These are phyloP conservation scores for Aureobasidium melanogenum DNA, from an alignment of 2,329 filamentous ascomycete species.

Conservation along the genomic window DNA sequence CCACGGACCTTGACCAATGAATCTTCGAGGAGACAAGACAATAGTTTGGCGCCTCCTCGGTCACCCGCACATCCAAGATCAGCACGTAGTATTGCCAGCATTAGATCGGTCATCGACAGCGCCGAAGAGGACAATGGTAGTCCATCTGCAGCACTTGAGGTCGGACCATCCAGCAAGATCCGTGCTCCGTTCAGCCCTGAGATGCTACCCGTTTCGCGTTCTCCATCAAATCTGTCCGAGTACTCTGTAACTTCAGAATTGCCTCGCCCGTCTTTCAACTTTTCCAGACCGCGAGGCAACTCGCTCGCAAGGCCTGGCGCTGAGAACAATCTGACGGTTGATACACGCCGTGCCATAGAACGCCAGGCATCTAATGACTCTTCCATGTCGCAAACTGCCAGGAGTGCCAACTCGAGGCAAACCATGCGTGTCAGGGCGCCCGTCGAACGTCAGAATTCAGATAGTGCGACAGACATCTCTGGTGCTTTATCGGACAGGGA, in stretches of 20 bases:
- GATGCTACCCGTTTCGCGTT: conserved; percentile 57
- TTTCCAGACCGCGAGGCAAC: conserved; percentile 80
- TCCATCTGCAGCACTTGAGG: conserved; percentile 56
- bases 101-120: conserved; percentile 41
- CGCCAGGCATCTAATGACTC: background rate
- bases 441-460: conserved; percentile 31
- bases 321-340: conserved; percentile 13
- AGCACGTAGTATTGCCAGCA: conserved; percentile 35
- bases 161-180: conserved; percentile 48
- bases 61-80: conserved; percentile 33
- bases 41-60: conserved; percentile 23
- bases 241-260: conserved; percentile 54
- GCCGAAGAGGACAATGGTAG: conserved; percentile 63
- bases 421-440: conserved; percentile 15
- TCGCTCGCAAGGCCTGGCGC: conserved; percentile 32
- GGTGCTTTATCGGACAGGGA: conserved; percentile 4
- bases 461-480: conserved; percentile 20
- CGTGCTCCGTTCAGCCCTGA: conserved; percentile 58
- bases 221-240: conserved; percentile 78
- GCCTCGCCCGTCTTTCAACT: conserved; percentile 77
- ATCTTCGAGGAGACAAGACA: conserved; percentile 25
- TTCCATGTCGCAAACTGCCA: background rate
- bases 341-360: background rate
- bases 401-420: background rate
- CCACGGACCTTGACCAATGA: conserved; percentile 33